A percentile compares a stretch with the other conserved stretches of the same genome.
Evolutionary conservation across 257 asterid genomes (phyloP).

Genomic region (Voacanga thouarsii): DNA sequence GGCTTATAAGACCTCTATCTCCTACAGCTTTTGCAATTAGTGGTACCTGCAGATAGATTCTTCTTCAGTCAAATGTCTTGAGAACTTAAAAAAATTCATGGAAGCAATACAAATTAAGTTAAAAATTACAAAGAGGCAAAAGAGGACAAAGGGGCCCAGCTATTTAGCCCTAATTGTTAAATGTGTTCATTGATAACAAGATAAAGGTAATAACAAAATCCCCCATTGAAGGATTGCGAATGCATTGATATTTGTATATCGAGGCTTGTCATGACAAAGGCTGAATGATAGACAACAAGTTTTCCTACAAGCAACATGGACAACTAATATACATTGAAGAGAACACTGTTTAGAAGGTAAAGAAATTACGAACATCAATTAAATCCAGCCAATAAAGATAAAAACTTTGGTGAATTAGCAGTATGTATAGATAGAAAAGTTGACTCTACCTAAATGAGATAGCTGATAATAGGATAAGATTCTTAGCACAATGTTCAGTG

Average conservation of each 20-base stretch:
- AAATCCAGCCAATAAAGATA: too few species aligned
- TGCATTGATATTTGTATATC: too few species aligned
- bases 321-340: too few species aligned
- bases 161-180: background rate
- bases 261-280: background rate
- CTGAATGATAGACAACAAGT: background rate
- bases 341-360: too few species aligned
- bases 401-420: background rate
- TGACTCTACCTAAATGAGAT: background rate
- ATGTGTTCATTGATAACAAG: background rate
- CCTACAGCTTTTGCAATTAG: conserved; percentile 51
- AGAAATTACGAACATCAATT: too few species aligned
- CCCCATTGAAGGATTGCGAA: background rate
- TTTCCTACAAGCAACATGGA: too few species aligned
- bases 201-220: background rate
- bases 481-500: background rate
- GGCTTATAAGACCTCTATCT: conserved; percentile 74
- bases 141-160: background rate
- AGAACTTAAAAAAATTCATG: background rate
- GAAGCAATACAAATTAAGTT: background rate
- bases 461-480: background rate
- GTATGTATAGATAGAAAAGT: background rate
- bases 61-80: conserved; percentile 2
- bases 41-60: conserved; percentile 39
- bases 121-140: background rate